A percentile compares a stretch with the other conserved stretches of the same genome.
These are phyloP conservation scores for Penicillium sp. DNA, from an alignment of 2,329 filamentous ascomycete species.

Conservation along the genomic window DNA sequence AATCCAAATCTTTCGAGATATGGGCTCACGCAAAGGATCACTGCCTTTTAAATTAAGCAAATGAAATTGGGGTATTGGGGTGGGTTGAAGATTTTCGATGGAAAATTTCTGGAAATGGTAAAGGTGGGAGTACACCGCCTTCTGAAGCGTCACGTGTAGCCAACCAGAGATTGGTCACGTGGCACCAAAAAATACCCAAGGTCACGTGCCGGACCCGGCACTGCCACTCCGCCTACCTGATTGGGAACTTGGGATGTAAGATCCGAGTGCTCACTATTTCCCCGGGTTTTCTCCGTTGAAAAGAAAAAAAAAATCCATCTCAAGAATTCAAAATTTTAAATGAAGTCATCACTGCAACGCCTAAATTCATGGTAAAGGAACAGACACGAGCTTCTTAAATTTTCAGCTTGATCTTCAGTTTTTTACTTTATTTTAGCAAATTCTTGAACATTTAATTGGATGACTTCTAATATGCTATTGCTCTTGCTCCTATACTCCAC, in stretches of 20 bases:
- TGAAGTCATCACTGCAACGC: too few relatives aligned
- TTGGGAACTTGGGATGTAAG: background rate
- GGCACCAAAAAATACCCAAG: background rate
- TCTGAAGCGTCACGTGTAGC: background rate
- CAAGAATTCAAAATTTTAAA: background rate
- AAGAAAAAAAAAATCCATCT: background rate
- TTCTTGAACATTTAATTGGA: too few relatives aligned
- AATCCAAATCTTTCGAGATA: slow-evolving; percentile 26
- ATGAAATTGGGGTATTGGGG: background rate
- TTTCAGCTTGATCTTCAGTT: too few relatives aligned
- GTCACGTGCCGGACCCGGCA: background rate
- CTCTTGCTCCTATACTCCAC: background rate
- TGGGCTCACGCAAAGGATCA: slow-evolving; percentile 42
- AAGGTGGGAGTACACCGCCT: slow-evolving; percentile 1
- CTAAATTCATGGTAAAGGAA: too few relatives aligned
- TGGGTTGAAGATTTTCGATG: background rate
- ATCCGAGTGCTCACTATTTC: background rate
- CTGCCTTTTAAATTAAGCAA: slow-evolving; percentile 24
- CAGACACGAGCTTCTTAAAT: too few relatives aligned
- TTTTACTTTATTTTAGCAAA: too few relatives aligned
- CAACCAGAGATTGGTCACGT: background rate
- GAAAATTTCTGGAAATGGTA: slow-evolving; percentile 4
- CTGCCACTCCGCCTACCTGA: background rate
- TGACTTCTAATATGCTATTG: too few relatives aligned
- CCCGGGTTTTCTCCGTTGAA: background rate